phyloP scores from a whole-genome alignment of 495 filamentous ascomycete genomes.

The Penicillium flavigenum region DNA sequence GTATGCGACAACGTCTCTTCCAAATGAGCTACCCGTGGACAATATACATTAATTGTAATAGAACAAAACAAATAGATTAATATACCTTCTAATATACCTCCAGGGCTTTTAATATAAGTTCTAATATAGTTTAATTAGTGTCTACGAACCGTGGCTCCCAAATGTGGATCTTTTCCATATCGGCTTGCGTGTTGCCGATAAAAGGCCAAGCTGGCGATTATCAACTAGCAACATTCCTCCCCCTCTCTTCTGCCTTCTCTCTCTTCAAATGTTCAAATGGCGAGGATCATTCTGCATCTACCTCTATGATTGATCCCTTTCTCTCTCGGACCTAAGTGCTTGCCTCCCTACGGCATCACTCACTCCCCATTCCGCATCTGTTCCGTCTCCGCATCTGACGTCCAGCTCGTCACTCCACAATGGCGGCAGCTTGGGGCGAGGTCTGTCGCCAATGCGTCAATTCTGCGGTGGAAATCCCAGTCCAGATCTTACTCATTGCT shows the following conservation, averaged over 20 bases:
- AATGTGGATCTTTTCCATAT: constrained; percentile 18
- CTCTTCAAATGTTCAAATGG: constrained; percentile 15
- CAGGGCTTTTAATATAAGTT: background rate
- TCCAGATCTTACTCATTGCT: constrained; percentile 31
- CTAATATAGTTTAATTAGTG: background rate
- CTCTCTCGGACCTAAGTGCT: constrained; percentile 36
- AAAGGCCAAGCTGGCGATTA: constrained; percentile 49
- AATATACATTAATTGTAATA: background rate
- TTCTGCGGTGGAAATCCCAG: constrained; percentile 31
- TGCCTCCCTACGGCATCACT: constrained; percentile 26
- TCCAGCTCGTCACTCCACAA: constrained; percentile 20
- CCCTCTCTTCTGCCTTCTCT: constrained; percentile 9
- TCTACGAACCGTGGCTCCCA: constrained; percentile 9
- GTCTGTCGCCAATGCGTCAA: constrained; percentile 40
- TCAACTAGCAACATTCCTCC: constrained; percentile 19
- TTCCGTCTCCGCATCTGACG: constrained; percentile 10
- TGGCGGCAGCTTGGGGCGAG: constrained; percentile 35
- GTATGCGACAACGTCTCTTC: background rate
- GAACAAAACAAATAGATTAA: background rate
- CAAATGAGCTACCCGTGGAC: background rate
- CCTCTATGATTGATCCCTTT: constrained; percentile 15
- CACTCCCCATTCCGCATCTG: constrained; percentile 15
- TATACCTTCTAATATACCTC: no score
- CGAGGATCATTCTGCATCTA: background rate
- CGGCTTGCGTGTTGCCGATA: constrained; percentile 31